A percentile compares a stretch with the other conserved stretches of the same genome.
Evolutionary conservation across 2,329 filamentous ascomycete genomes (phyloP).

Genomic region (Fusarium setosum): DNA sequence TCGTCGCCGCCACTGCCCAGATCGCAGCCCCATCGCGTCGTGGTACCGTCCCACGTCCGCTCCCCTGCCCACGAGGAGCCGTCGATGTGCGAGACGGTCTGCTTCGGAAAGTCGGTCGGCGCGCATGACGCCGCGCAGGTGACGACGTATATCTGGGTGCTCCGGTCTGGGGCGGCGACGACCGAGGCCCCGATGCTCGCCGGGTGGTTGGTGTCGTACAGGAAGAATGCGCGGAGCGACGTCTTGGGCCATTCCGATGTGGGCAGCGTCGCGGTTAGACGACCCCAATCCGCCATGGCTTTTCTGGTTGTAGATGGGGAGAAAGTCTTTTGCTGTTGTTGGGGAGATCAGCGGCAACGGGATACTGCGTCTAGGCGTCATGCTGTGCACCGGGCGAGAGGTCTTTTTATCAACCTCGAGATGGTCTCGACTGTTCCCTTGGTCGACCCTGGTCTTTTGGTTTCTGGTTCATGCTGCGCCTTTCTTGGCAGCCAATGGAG

Average conservation of each 20-base stretch:
- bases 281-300: too few relatives aligned
- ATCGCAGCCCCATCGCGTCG: slow-evolving; percentile 13
- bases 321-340: too few relatives aligned
- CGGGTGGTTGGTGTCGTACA: slow-evolving; percentile 29
- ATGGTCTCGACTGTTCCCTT: slow-evolving; percentile 14
- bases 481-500: background rate
- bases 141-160: slow-evolving; percentile 13
- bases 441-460: slow-evolving; percentile 1
- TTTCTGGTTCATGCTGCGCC: slow-evolving; percentile 3
- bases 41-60: slow-evolving; percentile 21
- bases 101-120: slow-evolving; percentile 21
- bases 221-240: slow-evolving; percentile 17
- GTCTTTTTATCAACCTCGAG: background rate
- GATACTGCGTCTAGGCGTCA: slow-evolving; percentile 7
- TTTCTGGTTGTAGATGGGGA: background rate
- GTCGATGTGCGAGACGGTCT: slow-evolving; percentile 24
- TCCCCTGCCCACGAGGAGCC: slow-evolving; percentile 25
- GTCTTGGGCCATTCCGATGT: slow-evolving; percentile 15
- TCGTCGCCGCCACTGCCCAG: slow-evolving; percentile 13
- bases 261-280: too few relatives aligned
- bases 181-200: slow-evolving; percentile 14
- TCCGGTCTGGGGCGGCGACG: background rate
- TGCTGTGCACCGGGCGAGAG: slow-evolving; percentile 10
- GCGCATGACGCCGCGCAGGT: slow-evolving; percentile 30
- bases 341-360: too few relatives aligned